A percentile compares a stretch with the other conserved stretches of the same genome.
Conservation (phyloP, 1,284 basidiomycete species). For the Nidula niveotomentosa region DNA sequence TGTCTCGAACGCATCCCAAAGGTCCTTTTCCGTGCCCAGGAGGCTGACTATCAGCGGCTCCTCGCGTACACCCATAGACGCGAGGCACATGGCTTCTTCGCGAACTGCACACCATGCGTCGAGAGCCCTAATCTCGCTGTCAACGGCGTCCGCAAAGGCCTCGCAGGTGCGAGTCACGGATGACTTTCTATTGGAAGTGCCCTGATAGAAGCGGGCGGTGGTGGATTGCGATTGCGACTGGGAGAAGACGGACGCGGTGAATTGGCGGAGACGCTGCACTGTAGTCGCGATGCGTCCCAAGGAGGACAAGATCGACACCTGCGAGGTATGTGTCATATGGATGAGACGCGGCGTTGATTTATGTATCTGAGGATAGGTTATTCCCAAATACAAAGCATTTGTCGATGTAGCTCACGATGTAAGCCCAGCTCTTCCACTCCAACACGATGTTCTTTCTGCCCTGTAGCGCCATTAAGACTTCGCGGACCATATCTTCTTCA, state of each 20-base stretch:
- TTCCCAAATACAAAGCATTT: background rate
- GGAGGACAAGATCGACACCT: constrained; percentile 58
- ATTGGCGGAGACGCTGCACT: constrained; percentile 60
- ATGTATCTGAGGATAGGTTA: constrained; percentile 35
- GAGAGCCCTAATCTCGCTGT: constrained; percentile 54
- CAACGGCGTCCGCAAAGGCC: constrained; percentile 79
- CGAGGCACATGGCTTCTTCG: constrained; percentile 65
- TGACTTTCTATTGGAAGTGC: background rate
- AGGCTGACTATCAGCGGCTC: constrained; percentile 60
- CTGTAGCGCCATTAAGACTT: constrained; percentile 72
- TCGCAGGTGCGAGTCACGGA: constrained; percentile 63
- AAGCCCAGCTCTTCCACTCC: constrained; percentile 37
- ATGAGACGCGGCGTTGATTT: constrained; percentile 56
- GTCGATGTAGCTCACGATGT: constrained; percentile 25
- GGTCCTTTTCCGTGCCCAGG: constrained; percentile 57
- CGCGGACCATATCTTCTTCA: constrained; percentile 73
- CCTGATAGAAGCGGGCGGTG: background rate
- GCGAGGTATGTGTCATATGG: constrained; percentile 63
- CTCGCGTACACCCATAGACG: constrained; percentile 42
- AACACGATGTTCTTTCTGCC: constrained; percentile 64
- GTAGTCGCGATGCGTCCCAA: constrained; percentile 59
- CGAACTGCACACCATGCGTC: constrained; percentile 69
- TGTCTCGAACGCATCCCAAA: constrained; percentile 55
- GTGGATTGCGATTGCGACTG: constrained; percentile 10
- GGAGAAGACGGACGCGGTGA: constrained; percentile 45